Percentiles rank a stretch among this genome's conserved stretches.
These are phyloP conservation scores for Hypomontagnella monticulosa DNA, from an alignment of 495 filamentous ascomycete species.

Conservation along the genomic window DNA sequence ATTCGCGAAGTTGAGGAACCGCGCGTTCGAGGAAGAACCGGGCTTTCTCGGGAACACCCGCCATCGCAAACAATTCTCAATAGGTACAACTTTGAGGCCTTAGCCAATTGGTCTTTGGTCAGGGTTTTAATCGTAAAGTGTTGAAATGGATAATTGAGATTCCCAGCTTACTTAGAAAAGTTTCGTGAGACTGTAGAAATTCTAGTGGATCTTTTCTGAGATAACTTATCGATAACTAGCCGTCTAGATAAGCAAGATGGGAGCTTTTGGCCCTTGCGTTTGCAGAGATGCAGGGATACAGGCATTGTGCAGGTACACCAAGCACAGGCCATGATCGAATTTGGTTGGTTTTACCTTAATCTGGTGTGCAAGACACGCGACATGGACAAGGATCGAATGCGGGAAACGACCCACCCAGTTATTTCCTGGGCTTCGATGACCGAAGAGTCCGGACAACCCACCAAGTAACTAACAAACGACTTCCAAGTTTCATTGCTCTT, in stretches of 20 bases:
- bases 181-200: conserved; percentile 5
- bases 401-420: conserved; percentile 15
- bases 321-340: not conserved
- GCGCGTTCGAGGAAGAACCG: conserved; percentile 92
- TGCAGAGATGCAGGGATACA: too few species aligned
- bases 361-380: conserved; percentile 22
- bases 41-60: conserved; percentile 87
- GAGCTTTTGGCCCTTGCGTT: too few species aligned
- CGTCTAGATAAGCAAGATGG: too few species aligned
- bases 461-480: conserved; percentile 1
- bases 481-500: not conserved
- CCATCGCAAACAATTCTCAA: conserved; percentile 63
- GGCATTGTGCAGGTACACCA: not conserved
- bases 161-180: not conserved
- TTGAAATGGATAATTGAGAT: not conserved
- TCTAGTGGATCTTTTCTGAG: not conserved
- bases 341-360: not conserved
- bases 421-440: conserved; percentile 13
- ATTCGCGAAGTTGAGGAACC: conserved; percentile 89
- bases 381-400: conserved; percentile 18
- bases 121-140: not conserved
- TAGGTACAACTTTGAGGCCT: not conserved
- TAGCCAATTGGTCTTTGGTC: not conserved
- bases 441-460: conserved; percentile 26
- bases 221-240: too few species aligned